Evolutionary conservation across 2,329 filamentous ascomycete species (phyloP), one percentile per base, ranked within the genome.

Genomic region (Dothistroma pini): DNA sequence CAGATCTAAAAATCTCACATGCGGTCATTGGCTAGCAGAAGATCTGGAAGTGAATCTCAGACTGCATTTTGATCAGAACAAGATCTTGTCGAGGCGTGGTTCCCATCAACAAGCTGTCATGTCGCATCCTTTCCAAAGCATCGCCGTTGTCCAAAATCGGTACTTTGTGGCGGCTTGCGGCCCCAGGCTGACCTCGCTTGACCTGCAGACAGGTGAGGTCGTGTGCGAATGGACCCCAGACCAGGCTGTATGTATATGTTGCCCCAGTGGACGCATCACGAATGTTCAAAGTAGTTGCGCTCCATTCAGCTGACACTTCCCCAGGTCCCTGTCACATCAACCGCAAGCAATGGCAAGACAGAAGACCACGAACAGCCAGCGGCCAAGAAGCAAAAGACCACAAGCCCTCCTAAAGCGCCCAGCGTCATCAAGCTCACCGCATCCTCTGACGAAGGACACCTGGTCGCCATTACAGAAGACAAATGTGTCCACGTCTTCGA

Each of bases 401-500:
- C 25, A 53, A 75, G 75, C 51, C 48, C 51, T 35, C 57, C 57
- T 1, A 68, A 71, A 31, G 74, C 79, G 62, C 83, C 88, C 5
- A 86, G 88, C 69, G 84, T 97, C 58, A 88, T 87, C 61, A 84
- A 88, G 64, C 73, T 97, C 65, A 79, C 84, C 22, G 77, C 84
- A 31, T 88, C 91, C 0, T 74, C 79, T 14, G 81, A 89, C 66
- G 85, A 87, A 14, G 80, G 83, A 48, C 80, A 96, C 76, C 74
- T 96, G 21, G 79, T 96, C 48, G 89, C 86, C 22, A 85, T 96
- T 32, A 96, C 92, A 9, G 91, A 96, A 70, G 95, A 97, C 79
- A 99, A 99, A 79, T 86, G 84, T 54, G 82, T 99, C 47, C 90
- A 90, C 74, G 90, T 97, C 0, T 90, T 97, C 72, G 81, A 86